A percentile compares a stretch with the other conserved stretches of the same genome.
These are phyloP conservation scores for Termitomyces sp. DNA, from an alignment of 768 basidiomycete genomes.

Conservation along the genomic window DNA sequence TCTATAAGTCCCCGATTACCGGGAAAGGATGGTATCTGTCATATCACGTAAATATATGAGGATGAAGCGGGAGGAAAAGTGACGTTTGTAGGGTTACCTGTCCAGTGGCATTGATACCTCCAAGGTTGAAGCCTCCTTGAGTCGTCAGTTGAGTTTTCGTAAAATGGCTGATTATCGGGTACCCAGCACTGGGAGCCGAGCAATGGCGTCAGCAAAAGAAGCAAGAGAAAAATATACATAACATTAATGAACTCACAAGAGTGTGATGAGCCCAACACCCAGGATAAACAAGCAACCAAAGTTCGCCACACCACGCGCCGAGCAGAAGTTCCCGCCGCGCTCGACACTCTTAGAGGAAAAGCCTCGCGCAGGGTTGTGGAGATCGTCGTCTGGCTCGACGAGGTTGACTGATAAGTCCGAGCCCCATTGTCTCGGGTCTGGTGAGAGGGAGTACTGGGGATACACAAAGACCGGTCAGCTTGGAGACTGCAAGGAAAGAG, in stretches of 20 bases:
- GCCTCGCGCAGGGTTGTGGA: slow-evolving; percentile 54
- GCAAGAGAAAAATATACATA: too few species aligned
- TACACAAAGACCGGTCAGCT: neutral
- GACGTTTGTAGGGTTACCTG: slow-evolving; percentile 33
- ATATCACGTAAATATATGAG: neutral
- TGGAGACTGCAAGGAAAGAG: neutral
- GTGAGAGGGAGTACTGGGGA: slow-evolving; percentile 46
- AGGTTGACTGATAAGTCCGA: slow-evolving; percentile 37
- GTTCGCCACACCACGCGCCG: slow-evolving; percentile 56
- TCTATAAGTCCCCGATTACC: slow-evolving; percentile 59
- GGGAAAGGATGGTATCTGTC: slow-evolving; percentile 53
- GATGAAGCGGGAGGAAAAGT: slow-evolving; percentile 8
- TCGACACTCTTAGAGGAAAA: slow-evolving; percentile 16
- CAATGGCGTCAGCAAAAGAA: neutral
- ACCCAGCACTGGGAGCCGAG: slow-evolving; percentile 27
- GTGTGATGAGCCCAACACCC: slow-evolving; percentile 39
- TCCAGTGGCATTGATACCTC: slow-evolving; percentile 62
- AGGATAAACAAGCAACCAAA: slow-evolving; percentile 57
- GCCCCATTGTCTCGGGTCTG: slow-evolving; percentile 56
- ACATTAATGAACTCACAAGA: slow-evolving; percentile 52
- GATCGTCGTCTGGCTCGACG: slow-evolving; percentile 53
- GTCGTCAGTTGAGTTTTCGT: slow-evolving; percentile 18
- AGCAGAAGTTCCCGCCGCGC: slow-evolving; percentile 33
- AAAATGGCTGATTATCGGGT: slow-evolving; percentile 34
- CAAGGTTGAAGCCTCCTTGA: slow-evolving; percentile 33